These are phyloP conservation scores for Rhododendron griersonianum DNA, from an alignment of 148 eudicot species.

Conservation along the genomic window DNA sequence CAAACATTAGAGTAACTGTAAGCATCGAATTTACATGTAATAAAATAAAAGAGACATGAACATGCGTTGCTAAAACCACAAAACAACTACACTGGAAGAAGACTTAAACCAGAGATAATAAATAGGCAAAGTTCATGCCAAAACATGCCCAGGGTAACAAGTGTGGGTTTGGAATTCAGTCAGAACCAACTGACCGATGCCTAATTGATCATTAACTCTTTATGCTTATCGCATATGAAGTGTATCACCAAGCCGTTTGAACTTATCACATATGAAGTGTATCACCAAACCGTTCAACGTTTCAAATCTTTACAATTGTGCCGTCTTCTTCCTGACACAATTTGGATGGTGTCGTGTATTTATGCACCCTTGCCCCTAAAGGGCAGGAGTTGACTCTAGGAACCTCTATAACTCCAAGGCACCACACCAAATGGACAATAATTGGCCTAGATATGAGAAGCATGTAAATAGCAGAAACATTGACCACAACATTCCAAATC, in stretches of 20 bases:
- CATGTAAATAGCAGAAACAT: background rate
- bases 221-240: background rate
- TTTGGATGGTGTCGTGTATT: background rate
- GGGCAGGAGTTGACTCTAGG: background rate
- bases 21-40: background rate
- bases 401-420: background rate
- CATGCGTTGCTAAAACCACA: background rate
- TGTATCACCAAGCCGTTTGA: background rate
- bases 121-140: background rate
- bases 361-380: background rate
- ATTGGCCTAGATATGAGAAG: background rate
- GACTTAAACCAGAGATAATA: background rate
- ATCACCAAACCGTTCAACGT: background rate
- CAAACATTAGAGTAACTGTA: background rate
- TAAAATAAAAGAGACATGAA: background rate
- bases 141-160: conserved; percentile 1
- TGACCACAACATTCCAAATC: background rate
- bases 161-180: conserved; percentile 1
- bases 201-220: background rate
- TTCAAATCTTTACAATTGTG: background rate
- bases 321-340: background rate
- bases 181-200: background rate
- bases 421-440: background rate
- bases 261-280: background rate
- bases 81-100: background rate